Percentiles rank a stretch among this genome's conserved stretches.
phyloP scores from a whole-genome alignment of 2,329 filamentous ascomycete genomes.

The Trichophyton mentagrophytes region DNA sequence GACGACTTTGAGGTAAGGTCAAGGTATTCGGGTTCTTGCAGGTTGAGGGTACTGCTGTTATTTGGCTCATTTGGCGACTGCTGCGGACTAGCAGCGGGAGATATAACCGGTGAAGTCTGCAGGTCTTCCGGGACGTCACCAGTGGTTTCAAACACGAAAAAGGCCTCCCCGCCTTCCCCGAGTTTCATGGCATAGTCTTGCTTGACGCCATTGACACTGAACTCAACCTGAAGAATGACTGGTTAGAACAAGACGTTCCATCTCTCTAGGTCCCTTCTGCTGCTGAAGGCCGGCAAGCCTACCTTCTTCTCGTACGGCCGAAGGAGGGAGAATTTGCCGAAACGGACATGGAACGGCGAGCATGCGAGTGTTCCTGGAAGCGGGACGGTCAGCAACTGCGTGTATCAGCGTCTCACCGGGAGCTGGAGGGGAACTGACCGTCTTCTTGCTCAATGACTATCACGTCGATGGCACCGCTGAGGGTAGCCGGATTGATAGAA shows the following conservation, averaged over 20 bases:
- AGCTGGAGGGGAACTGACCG: slow-evolving; percentile 39
- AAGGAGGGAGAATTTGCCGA: slow-evolving; percentile 93
- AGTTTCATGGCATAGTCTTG: slow-evolving; percentile 97
- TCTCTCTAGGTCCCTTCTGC: background rate
- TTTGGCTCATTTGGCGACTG: slow-evolving; percentile 21
- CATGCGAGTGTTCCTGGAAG: slow-evolving; percentile 56
- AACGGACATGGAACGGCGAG: slow-evolving; percentile 96
- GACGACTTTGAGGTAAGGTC: slow-evolving; percentile 23
- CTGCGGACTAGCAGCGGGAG: slow-evolving; percentile 70
- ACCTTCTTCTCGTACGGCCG: slow-evolving; percentile 92
- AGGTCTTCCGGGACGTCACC: slow-evolving; percentile 83
- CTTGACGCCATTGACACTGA: slow-evolving; percentile 81
- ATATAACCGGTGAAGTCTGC: slow-evolving; percentile 88
- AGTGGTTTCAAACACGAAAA: slow-evolving; percentile 95
- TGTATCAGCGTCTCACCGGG: background rate
- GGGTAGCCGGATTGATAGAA: slow-evolving; percentile 93
- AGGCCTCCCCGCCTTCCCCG: slow-evolving; percentile 91
- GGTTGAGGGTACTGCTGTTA: slow-evolving; percentile 17
- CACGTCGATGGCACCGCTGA: slow-evolving; percentile 96
- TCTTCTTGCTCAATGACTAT: slow-evolving; percentile 96
- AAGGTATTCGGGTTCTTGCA: slow-evolving; percentile 40
- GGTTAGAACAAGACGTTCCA: background rate
- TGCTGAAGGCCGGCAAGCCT: slow-evolving; percentile 4
- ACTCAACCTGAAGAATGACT: slow-evolving; percentile 54
- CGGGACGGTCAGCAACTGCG: slow-evolving; percentile 8